Percentiles rank a stretch among this genome's conserved stretches.
These are phyloP conservation scores for Thraustochytrium striatum DNA, from an alignment of 352 stramenopile species.

Conservation along the genomic window DNA sequence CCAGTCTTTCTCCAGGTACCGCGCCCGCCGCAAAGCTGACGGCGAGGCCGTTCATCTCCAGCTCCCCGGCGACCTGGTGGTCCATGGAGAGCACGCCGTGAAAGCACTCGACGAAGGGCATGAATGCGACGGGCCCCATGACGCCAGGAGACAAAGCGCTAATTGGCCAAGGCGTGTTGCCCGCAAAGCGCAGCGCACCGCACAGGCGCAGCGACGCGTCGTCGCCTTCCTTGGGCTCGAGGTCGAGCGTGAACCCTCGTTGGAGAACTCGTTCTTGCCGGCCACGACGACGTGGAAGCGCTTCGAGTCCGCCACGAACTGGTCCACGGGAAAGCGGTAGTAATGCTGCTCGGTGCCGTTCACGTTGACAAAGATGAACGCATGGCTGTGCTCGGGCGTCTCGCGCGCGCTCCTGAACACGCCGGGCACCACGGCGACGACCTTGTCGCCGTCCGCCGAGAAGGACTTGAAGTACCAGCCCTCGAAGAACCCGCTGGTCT, in stretches of 20 bases:
- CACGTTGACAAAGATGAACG: slow-evolving; percentile 54
- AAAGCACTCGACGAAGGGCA: slow-evolving; percentile 51
- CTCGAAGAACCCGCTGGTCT: slow-evolving; percentile 51
- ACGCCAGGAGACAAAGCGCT: slow-evolving; percentile 47
- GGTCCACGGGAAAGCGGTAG: slow-evolving; percentile 46
- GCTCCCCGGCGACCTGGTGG: slow-evolving; percentile 47
- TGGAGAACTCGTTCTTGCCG: slow-evolving; percentile 45
- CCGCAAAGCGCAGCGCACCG: slow-evolving; percentile 43
- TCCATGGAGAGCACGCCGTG: slow-evolving; percentile 54
- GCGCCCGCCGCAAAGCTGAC: slow-evolving; percentile 45
- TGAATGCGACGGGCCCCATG: slow-evolving; percentile 51
- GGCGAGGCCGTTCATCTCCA: slow-evolving; percentile 27
- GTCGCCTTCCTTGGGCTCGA: slow-evolving; percentile 42
- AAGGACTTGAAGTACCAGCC: slow-evolving; percentile 54
- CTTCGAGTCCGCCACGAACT: slow-evolving; percentile 45
- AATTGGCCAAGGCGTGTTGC: slow-evolving; percentile 49
- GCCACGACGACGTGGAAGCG: slow-evolving; percentile 48
- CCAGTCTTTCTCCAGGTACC: slow-evolving; percentile 53
- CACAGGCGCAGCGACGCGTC: slow-evolving; percentile 46
- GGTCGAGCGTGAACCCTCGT: slow-evolving; percentile 40
- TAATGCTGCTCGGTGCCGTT: slow-evolving; percentile 52
- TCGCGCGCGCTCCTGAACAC: slow-evolving; percentile 45
- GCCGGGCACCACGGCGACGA: slow-evolving; percentile 51
- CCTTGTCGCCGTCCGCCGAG: neutral
- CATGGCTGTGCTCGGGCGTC: slow-evolving; percentile 49